phyloP scores from a whole-genome alignment of 805 yeast genomes.

The Kazachstania africana region DNA sequence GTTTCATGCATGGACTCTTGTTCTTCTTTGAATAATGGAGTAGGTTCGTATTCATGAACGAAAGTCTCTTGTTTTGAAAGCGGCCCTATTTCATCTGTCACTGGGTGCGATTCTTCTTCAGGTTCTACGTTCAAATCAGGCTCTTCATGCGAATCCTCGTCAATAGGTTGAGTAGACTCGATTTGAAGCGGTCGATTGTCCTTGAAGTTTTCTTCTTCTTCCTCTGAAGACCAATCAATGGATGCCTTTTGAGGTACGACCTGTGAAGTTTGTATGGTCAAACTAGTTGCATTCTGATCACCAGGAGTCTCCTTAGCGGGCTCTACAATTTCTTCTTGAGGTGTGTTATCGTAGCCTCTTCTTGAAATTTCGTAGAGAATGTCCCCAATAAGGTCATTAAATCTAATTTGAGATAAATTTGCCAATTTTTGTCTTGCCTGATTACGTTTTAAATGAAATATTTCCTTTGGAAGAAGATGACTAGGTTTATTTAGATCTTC shows the following conservation, averaged over 20 bases:
- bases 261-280: slow-evolving; percentile 48
- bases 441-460: slow-evolving; percentile 86
- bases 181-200: too few species aligned
- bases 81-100: neutral
- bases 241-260: slow-evolving; percentile 77
- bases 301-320: slow-evolving; percentile 1
- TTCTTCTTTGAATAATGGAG: neutral
- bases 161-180: too few species aligned
- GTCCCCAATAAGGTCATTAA: slow-evolving; percentile 84
- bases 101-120: neutral
- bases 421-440: slow-evolving; percentile 91
- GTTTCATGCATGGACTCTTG: neutral
- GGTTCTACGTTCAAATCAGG: neutral
- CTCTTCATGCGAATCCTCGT: slow-evolving; percentile 1
- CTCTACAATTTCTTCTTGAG: neutral
- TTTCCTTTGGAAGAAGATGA: slow-evolving; percentile 53
- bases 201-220: slow-evolving; percentile 1
- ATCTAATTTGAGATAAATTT: slow-evolving; percentile 66
- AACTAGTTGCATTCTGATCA: slow-evolving; percentile 9
- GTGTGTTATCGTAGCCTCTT: slow-evolving; percentile 39
- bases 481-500: slow-evolving; percentile 49
- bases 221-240: slow-evolving; percentile 64
- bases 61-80: neutral
- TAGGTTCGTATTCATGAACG: neutral
- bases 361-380: slow-evolving; percentile 79